phyloP scores from a whole-genome alignment of 2,329 filamentous ascomycete genomes.

The Cladophialophora carrionii region DNA sequence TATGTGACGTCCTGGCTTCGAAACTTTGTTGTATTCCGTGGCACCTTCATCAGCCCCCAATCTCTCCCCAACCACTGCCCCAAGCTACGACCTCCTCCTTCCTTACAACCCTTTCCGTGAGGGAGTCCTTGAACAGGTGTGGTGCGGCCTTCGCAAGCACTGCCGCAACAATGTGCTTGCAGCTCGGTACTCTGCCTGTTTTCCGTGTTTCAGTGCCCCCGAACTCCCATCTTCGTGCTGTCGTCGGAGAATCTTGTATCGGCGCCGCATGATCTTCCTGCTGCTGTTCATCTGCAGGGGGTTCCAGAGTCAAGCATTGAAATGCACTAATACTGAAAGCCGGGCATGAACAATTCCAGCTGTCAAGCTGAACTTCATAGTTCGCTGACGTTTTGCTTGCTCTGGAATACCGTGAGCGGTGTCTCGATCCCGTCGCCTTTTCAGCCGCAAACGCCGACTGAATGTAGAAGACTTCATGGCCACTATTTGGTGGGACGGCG shows the following conservation, averaged over 20 bases:
- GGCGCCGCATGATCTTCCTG: constrained; percentile 27
- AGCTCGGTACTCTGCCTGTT: constrained; percentile 59
- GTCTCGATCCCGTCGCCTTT: neutral
- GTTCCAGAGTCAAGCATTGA: constrained; percentile 41
- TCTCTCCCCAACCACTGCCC: constrained; percentile 54
- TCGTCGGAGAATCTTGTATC: constrained; percentile 8
- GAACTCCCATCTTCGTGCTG: constrained; percentile 41
- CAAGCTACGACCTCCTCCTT: constrained; percentile 75
- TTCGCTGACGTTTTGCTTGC: constrained; percentile 39
- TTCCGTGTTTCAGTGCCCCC: constrained; percentile 43
- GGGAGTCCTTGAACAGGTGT: constrained; percentile 59
- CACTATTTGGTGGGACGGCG: too few relatives aligned
- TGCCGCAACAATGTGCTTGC: constrained; percentile 89
- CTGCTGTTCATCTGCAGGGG: neutral
- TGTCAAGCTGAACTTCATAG: constrained; percentile 72
- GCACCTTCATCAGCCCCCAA: constrained; percentile 25
- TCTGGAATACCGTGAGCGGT: constrained; percentile 2
- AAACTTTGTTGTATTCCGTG: neutral
- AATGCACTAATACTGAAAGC: constrained; percentile 78
- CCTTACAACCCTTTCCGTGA: constrained; percentile 59
- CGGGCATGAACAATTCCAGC: constrained; percentile 91
- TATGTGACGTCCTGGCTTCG: neutral
- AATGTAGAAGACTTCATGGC: constrained; percentile 61
- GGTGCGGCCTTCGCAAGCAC: constrained; percentile 70
- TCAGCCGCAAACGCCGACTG: constrained; percentile 57